Conservation (phyloP, 129 eudicot genomes). For the Flaveria sonorensis region DNA sequence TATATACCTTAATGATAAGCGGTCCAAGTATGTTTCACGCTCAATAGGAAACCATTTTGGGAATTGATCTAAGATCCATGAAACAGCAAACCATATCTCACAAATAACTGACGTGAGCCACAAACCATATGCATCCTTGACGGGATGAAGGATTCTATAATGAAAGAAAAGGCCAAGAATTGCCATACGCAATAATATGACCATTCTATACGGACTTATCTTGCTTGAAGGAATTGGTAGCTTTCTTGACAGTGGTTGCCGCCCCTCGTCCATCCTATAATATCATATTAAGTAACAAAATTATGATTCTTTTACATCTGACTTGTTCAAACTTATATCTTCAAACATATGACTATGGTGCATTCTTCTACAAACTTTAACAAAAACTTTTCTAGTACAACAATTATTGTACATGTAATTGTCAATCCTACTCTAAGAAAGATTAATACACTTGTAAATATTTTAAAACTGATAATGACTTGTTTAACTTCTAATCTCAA, state of each 20-base stretch:
- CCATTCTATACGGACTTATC: conserved; percentile 56
- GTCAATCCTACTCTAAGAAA: neutral
- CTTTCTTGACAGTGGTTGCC: conserved; percentile 62
- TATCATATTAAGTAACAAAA: neutral
- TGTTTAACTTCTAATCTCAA: neutral
- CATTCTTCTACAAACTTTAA: neutral
- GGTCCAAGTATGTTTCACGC: conserved; percentile 64
- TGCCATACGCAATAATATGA: conserved; percentile 51
- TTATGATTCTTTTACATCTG: neutral
- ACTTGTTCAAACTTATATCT: neutral
- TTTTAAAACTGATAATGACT: neutral
- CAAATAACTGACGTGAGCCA: conserved; percentile 63
- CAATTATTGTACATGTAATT: neutral
- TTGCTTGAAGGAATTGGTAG: conserved; percentile 60
- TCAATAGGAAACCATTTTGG: conserved; percentile 70
- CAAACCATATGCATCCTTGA: conserved; percentile 55
- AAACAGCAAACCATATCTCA: conserved; percentile 68
- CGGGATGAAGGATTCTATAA: conserved; percentile 62
- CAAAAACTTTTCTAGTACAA: neutral
- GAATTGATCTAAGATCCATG: conserved; percentile 71
- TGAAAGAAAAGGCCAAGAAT: conserved; percentile 61
- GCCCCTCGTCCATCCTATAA: conserved; percentile 58
- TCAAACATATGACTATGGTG: neutral
- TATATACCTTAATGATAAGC: conserved; percentile 56
- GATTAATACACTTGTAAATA: neutral